phyloP scores from a whole-genome alignment of 805 yeast genomes.

The Yamadazyma laniorum region DNA sequence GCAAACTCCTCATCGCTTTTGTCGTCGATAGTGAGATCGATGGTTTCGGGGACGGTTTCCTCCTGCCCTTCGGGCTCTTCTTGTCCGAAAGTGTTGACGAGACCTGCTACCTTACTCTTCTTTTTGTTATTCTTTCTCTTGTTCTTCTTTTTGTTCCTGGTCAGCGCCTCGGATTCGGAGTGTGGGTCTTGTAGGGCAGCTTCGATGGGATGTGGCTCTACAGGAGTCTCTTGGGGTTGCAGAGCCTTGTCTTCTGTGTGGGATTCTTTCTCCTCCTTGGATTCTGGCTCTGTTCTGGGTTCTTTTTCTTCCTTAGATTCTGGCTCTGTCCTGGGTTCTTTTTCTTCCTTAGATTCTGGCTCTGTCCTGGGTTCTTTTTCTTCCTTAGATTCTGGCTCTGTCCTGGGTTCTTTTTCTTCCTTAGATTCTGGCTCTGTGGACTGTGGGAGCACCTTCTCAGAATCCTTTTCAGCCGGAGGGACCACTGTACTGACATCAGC shows the following conservation, averaged over 20 bases:
- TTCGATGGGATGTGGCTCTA: not conserved
- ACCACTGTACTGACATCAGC: not conserved
- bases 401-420: not conserved
- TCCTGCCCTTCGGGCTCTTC: slow-evolving; percentile 1
- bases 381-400: not conserved
- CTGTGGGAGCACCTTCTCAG: no score
- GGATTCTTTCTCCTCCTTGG: not conserved
- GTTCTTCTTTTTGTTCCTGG: not conserved
- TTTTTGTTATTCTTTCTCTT: slow-evolving; percentile 7
- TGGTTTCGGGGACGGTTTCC: not conserved
- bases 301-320: slow-evolving; percentile 1
- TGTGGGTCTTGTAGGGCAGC: not conserved
- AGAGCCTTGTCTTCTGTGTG: not conserved
- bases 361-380: slow-evolving; percentile 3
- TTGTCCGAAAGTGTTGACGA: slow-evolving; percentile 6
- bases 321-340: not conserved
- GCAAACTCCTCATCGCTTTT: slow-evolving; percentile 15
- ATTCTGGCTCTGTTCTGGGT: not conserved
- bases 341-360: not conserved
- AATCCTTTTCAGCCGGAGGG: no score
- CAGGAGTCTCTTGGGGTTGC: slow-evolving; percentile 2
- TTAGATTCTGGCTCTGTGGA: not conserved
- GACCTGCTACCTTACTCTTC: slow-evolving; percentile 8
- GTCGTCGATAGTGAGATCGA: not conserved
- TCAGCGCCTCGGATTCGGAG: not conserved